Base-by-base conservation (phyloP, 2,329 filamentous ascomycete genomes). In the Aurifilum marmelostoma region DNA sequence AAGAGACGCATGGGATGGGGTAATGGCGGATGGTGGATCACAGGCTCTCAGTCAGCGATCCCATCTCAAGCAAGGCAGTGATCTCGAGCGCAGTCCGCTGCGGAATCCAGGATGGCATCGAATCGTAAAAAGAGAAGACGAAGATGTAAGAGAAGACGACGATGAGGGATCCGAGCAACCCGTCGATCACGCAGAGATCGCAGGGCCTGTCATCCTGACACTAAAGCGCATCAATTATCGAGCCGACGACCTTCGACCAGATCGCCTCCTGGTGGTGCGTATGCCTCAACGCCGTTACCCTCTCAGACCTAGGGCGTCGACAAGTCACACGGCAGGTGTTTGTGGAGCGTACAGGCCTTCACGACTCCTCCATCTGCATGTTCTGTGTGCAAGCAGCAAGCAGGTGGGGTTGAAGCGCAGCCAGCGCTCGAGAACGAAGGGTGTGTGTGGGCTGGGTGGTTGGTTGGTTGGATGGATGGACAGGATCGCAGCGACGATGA, bases 341-440 rank as follows among this genome's bases (percentile, higher is more conserved):
- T n/a, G n/a, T 21, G 63, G 50, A 41, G 29, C 16, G 47, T 58
- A 37, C 37, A 41, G 41, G 37, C 24, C 41, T 43, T 65, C 52
- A 65, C 37, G 63, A 14, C 52, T 32, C 18, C n/a, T 24, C 50
- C 16, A 58, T 41, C n/a, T 65, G 63, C 63, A 43, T 37, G 12
- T 58, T n/a, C 32, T 54, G n/a, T 27, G 50, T 4, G 50, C 50
- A 14, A 54, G 9, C 9, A 27, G 50, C 50, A 54, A 2, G 50
- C n/a, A 27, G n/a, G 24, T 54, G 50, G 50, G 43, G 43, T 47
- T 18, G 27, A 64, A 29, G 37, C 21, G 24, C 66, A 32, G 27
- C n/a, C 43, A 9, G n/a, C 4, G 18, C 24, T 16, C 5, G 41
- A 18, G 4, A 18, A 34, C n/a, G n/a, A 54, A 6, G 9, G 16